Percentiles rank a stretch among this genome's conserved stretches.
These are phyloP conservation scores for Aspergillus ostianus DNA, from an alignment of 495 filamentous ascomycete genomes.

Conservation along the genomic window DNA sequence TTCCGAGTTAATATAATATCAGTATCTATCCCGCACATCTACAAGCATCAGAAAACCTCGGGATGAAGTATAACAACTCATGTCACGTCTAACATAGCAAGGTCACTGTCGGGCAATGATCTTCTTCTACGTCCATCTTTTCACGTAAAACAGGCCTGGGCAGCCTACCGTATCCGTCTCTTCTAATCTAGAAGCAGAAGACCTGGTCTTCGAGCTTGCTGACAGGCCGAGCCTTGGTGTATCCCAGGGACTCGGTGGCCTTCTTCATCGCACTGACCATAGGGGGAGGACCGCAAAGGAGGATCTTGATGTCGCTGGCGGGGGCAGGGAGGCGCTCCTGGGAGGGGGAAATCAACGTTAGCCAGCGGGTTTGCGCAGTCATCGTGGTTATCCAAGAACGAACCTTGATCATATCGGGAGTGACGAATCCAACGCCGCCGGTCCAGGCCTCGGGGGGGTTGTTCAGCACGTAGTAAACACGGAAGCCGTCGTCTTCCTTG, in stretches of 20 bases:
- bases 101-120: too few species aligned
- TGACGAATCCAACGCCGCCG: slow-evolving; percentile 91
- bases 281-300: slow-evolving; percentile 94
- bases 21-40: background rate
- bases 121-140: background rate
- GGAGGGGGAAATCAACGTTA: slow-evolving; percentile 15
- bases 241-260: slow-evolving; percentile 82
- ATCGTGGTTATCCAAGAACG: slow-evolving; percentile 20
- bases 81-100: background rate
- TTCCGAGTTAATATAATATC: background rate
- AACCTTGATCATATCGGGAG: slow-evolving; percentile 93
- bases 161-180: background rate
- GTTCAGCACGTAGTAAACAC: slow-evolving; percentile 92
- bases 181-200: slow-evolving; percentile 81
- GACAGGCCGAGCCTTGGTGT: slow-evolving; percentile 84
- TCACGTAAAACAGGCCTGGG: background rate
- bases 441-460: slow-evolving; percentile 89
- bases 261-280: slow-evolving; percentile 99
- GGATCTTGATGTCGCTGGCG: slow-evolving; percentile 83
- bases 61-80: background rate
- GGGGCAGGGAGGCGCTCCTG: slow-evolving; percentile 80
- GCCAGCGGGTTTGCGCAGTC: slow-evolving; percentile 1
- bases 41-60: background rate
- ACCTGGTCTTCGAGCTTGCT: slow-evolving; percentile 98
- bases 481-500: slow-evolving; percentile 73